These are phyloP conservation scores for Phytophthora constricta DNA, from an alignment of 352 stramenopile genomes.

Conservation along the genomic window DNA sequence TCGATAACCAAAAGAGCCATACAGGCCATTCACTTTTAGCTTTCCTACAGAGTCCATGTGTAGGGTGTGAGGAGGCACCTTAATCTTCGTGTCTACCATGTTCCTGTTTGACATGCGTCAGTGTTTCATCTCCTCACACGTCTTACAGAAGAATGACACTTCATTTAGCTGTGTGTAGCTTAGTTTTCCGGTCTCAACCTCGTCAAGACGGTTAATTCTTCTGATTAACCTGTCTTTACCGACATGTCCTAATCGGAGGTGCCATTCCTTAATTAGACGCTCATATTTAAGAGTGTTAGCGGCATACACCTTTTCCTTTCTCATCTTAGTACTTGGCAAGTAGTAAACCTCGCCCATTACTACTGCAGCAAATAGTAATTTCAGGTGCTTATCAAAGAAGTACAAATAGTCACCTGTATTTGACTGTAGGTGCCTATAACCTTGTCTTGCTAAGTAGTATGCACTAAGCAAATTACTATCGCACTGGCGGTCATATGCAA, in stretches of 20 bases:
- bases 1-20: slow-evolving; percentile 4
- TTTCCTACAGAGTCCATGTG: slow-evolving; percentile 3
- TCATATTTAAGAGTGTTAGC: no score
- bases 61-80: neutral
- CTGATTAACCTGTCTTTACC: neutral
- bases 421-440: slow-evolving; percentile 17
- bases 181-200: neutral
- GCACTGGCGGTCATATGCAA: slow-evolving; percentile 22
- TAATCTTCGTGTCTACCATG: neutral
- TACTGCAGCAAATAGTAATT: slow-evolving; percentile 27
- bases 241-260: slow-evolving; percentile 12
- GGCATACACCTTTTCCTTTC: neutral
- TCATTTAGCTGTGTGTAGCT: neutral
- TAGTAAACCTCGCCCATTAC: slow-evolving; percentile 24
- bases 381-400: slow-evolving; percentile 14
- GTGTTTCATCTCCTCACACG: slow-evolving; percentile 1
- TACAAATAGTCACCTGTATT: slow-evolving; percentile 13
- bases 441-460: slow-evolving; percentile 25
- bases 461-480: slow-evolving; percentile 26
- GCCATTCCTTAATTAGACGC: slow-evolving; percentile 21
- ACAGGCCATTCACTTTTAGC: slow-evolving; percentile 11
- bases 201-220: no score
- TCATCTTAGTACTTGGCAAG: neutral
- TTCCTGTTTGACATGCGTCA: slow-evolving; percentile 19
- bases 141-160: slow-evolving; percentile 12